Base-by-base conservation (phyloP, 352 stramenopile genomes). In the Pythium dissimile region DNA sequence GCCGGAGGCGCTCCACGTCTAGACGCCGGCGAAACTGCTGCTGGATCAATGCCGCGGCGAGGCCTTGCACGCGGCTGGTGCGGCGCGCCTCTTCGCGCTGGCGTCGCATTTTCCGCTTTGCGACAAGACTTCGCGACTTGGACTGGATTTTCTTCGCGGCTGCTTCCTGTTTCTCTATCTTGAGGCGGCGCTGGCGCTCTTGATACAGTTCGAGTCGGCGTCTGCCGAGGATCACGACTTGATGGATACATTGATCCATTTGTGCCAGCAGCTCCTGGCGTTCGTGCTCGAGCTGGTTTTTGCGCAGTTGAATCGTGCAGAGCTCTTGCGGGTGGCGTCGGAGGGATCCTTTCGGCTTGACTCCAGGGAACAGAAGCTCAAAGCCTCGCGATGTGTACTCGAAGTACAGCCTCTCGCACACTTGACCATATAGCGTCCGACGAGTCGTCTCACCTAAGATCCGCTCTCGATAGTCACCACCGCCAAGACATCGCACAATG, bases 371-470 rank as follows among this genome's bases (percentile, higher is more conserved):
- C 39, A 75, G 43, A 11, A 80, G 43, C 44, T 80, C 71, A 32
- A 78, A 75, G 10, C 73, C 69, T 5, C 62, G 68, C 2, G 69
- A 69, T 5, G 71, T 80, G 42, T 79, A 78, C 58, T 74, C 71
- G 27, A 80, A 43, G 45, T 63, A 84, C 13, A 84, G 54, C 34
- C 71, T 78, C 7, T 61, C 54, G 44, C 59, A 72, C 6, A 83
- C 51, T 16, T 62, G 60, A 1, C 15, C 26, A 16, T 64, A 73
- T 37, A 75, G 37, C 0, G 41, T 30, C 11, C 35, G 42, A 7
- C 59, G 58, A 11, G 62, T 60, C 23, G 32, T 64, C 2, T 16
- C 42, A 1, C 37, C 26, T 4, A 60, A 26, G 0, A 81, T 27
- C 7, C 53, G 47, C 15, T 61, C 32, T 10, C 54, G 57, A 20